Percentiles rank a stretch among this genome's conserved stretches.
Conservation (phyloP, 345 rosid species). For the Geranium brycei region DNA sequence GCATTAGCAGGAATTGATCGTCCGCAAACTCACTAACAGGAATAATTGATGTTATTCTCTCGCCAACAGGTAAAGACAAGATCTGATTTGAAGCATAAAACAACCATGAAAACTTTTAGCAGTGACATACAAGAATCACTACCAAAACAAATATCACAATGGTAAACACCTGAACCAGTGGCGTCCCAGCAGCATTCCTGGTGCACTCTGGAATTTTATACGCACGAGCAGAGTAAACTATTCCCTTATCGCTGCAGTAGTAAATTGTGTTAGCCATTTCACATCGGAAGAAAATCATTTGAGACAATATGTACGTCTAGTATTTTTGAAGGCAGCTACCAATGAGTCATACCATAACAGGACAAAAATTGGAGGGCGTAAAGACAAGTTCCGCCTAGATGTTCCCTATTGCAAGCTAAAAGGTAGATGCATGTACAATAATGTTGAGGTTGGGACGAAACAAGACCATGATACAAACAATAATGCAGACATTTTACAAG, state of each 20-base stretch:
- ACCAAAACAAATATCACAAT: conserved; percentile 1
- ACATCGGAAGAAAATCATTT: too few relatives aligned
- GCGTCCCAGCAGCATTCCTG: conserved; percentile 85
- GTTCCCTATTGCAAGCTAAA: not conserved
- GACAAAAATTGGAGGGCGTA: not conserved
- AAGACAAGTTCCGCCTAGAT: not conserved
- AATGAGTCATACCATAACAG: too few relatives aligned
- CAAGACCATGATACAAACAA: not conserved
- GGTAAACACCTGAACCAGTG: conserved; percentile 65
- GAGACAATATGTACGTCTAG: not conserved
- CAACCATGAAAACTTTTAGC: conserved; percentile 6
- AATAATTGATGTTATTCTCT: conserved; percentile 87
- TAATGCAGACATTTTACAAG: not conserved
- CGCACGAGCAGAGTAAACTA: conserved; percentile 86
- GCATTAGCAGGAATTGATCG: conserved; percentile 84
- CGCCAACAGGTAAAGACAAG: conserved; percentile 74
- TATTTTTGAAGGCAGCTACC: not conserved
- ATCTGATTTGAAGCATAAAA: conserved; percentile 37
- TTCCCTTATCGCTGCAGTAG: conserved; percentile 60
- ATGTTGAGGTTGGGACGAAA: not conserved
- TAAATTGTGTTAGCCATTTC: too few relatives aligned
- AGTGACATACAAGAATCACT: conserved; percentile 1
- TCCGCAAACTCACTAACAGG: conserved; percentile 74
- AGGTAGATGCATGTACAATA: not conserved
- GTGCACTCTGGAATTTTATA: conserved; percentile 89